phyloP scores from a whole-genome alignment of 2,329 filamentous ascomycete genomes.

The Microcera coccophila region DNA sequence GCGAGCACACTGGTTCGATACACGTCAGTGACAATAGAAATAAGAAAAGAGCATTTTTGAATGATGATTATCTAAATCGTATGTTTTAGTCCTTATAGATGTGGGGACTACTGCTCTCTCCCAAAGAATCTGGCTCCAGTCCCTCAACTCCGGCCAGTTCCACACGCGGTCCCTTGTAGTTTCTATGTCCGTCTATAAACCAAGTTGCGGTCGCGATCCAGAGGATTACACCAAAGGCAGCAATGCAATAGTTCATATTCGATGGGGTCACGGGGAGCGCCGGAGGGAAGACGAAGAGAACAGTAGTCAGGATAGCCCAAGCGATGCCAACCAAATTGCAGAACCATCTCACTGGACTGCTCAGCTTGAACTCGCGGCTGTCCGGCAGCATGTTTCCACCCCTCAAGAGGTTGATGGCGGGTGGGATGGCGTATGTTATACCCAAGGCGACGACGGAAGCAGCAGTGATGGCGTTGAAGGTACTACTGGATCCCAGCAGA shows the following conservation, averaged over 20 bases:
- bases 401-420: conserved; percentile 63
- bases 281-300: conserved; percentile 72
- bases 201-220: conserved; percentile 42
- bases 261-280: conserved; percentile 57
- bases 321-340: conserved; percentile 49
- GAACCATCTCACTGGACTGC: conserved; percentile 35
- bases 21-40: too few relatives aligned
- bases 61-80: too few relatives aligned
- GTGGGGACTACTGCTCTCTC: too few relatives aligned
- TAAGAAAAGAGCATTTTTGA: too few relatives aligned
- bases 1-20: too few relatives aligned
- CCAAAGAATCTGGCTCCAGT: not conserved
- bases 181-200: conserved; percentile 47
- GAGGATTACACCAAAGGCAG: conserved; percentile 46
- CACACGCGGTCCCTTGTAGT: conserved; percentile 38
- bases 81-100: too few relatives aligned
- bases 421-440: conserved; percentile 71
- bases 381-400: conserved; percentile 64
- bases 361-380: conserved; percentile 35
- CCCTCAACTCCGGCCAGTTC: not conserved
- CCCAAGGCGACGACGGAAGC: conserved; percentile 70
- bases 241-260: conserved; percentile 63
- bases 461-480: conserved; percentile 70
- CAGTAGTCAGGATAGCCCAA: conserved; percentile 67
- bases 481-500: conserved; percentile 62